Evolutionary conservation across 192 early-diverging fungal genomes (phyloP).

Genomic region (Coemansia sp.): DNA sequence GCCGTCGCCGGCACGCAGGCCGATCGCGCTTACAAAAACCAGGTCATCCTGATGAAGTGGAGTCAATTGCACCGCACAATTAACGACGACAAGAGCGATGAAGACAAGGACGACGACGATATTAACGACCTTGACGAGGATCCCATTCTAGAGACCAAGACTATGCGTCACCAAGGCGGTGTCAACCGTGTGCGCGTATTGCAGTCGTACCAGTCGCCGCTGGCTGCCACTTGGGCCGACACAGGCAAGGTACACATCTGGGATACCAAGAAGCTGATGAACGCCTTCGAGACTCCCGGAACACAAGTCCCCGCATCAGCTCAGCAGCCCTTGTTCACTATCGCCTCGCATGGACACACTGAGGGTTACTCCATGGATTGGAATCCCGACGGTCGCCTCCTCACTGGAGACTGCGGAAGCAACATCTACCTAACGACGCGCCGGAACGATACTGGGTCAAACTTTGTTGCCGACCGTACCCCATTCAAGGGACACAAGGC

Average conservation of each 20-base stretch:
- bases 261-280: constrained; percentile 79
- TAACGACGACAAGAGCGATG: constrained; percentile 77
- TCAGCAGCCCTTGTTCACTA: constrained; percentile 74
- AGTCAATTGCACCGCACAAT: constrained; percentile 91
- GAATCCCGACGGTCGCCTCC: constrained; percentile 71
- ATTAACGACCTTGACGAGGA: constrained; percentile 93
- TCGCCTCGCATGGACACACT: constrained; percentile 77
- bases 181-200: constrained; percentile 85
- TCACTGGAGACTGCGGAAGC: constrained; percentile 83
- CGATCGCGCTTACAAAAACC: constrained; percentile 79
- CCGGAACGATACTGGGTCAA: constrained; percentile 59
- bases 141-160: constrained; percentile 85
- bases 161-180: constrained; percentile 85
- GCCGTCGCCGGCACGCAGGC: constrained; percentile 95
- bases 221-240: constrained; percentile 93
- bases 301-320: constrained; percentile 61
- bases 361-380: constrained; percentile 99
- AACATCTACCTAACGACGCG: constrained; percentile 84
- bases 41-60: constrained; percentile 95
- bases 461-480: constrained; percentile 71
- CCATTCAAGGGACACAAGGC: constrained; percentile 83
- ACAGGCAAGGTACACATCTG: constrained; percentile 95
- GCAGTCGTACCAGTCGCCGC: constrained; percentile 62
- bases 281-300: constrained; percentile 83
- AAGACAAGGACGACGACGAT: constrained; percentile 73